Evolutionary conservation across 1,284 basidiomycete species (phyloP), one percentile per base, ranked within the genome.

Genomic region (Malassezia pachydermatis): DNA sequence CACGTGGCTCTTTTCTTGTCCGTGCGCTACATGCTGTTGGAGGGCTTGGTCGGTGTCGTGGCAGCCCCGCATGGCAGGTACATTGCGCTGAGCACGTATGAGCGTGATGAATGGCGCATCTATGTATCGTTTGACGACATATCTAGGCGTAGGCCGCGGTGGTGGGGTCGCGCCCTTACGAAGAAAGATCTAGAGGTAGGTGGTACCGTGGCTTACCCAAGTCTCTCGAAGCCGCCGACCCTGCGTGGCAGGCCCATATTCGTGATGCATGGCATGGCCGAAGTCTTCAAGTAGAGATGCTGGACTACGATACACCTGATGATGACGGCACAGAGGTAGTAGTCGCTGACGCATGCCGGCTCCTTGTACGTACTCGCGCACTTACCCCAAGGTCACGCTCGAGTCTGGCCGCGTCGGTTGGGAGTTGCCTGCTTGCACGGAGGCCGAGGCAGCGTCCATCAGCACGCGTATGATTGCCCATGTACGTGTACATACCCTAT

Each of bases 1-100:
- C 42, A 44, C 42, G 42, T 44, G 42, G 33, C n/a, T 39, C 34
- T 10, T 39, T 3, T 11, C 34, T 33, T 36, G 42, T 44, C 42
- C 25, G 42, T 44, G 42, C 42, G 42, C 39, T n/a, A 19, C 5
- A 38, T 38, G 36, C n/a, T n/a, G n/a, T n/a, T n/a, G n/a, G n/a
- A 34, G 20, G 41, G 34, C 34, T 30, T 32, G n/a, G 30, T 24
- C 13, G 22, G 22, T 11, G 2, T 43, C 7, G 30, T 43, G 30
- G 30, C 29, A 4, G 41, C 29, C 8, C 13, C 41, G 30, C 19
- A 43, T 5, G 41, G 41, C 20, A 29, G 41, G 14, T 43, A 43
- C 23, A 22, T 43, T n/a, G 41, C 30, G 30, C 14, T 30, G 16
- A 19, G 29, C 4, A 19, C 14, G 7, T 29, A 43, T 6, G 2